Percentiles rank a stretch among this genome's conserved stretches.
phyloP scores from a whole-genome alignment of 1,284 basidiomycete species.

The Pascua guehoae region DNA sequence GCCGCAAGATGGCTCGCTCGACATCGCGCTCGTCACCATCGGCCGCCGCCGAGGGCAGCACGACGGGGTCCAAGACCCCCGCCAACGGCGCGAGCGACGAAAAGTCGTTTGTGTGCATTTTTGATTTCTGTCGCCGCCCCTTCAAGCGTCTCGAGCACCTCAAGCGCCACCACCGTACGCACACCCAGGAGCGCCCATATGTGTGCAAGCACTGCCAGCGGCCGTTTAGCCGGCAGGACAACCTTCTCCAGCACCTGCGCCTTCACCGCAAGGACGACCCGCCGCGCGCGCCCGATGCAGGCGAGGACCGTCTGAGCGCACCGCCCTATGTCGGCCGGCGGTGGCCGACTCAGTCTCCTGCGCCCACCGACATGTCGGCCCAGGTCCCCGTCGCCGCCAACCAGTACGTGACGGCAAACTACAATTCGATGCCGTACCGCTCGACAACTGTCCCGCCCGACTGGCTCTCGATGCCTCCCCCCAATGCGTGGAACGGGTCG shows the following conservation, averaged over 20 bases:
- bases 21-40: conserved; percentile 3
- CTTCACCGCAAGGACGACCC: conserved; percentile 58
- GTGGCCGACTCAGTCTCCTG: conserved; percentile 14
- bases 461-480: conserved; percentile 23
- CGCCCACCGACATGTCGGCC: conserved; percentile 12
- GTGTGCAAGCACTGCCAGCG: conserved; percentile 68
- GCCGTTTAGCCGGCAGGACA: conserved; percentile 78
- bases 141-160: conserved; percentile 89
- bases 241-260: conserved; percentile 74
- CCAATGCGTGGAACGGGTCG: conserved; percentile 7
- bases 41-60: conserved; percentile 8
- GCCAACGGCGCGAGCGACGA: conserved; percentile 18
- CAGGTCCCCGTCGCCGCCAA: conserved; percentile 8
- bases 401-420: conserved; percentile 8
- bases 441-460: conserved; percentile 24
- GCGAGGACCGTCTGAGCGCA: conserved; percentile 16
- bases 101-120: conserved; percentile 21
- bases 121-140: conserved; percentile 60
- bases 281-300: conserved; percentile 13
- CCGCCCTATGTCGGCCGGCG: conserved; percentile 13
- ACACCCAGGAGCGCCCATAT: conserved; percentile 81
- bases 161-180: conserved; percentile 80
- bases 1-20: conserved; percentile 1
- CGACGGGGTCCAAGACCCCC: conserved; percentile 1
- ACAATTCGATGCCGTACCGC: conserved; percentile 15